Percentiles rank a stretch among this genome's conserved stretches.
phyloP scores from a whole-genome alignment of 805 yeast species.

The Cyberlindnera xishuangbannaensis region DNA sequence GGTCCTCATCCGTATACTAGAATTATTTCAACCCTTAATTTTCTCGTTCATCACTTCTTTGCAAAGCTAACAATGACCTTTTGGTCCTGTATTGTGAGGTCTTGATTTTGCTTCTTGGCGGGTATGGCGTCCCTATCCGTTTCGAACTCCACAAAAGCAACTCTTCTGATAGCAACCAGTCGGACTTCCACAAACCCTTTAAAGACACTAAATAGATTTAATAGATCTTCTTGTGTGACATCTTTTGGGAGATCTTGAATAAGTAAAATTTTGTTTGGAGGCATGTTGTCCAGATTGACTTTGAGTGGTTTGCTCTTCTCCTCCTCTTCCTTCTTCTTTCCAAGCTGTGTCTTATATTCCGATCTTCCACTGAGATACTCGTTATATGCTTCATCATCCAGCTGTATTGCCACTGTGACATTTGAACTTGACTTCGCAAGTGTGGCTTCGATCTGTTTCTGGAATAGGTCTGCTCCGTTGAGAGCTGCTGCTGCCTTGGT shows the following conservation, averaged over 20 bases:
- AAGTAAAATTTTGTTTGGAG: constrained; percentile 67
- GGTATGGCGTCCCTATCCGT: constrained; percentile 44
- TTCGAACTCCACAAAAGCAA: constrained; percentile 80
- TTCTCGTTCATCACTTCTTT: constrained; percentile 17
- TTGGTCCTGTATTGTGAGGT: constrained; percentile 14
- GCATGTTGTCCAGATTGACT: constrained; percentile 29
- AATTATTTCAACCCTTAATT: not conserved
- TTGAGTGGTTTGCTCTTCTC: constrained; percentile 9
- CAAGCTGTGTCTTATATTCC: constrained; percentile 13
- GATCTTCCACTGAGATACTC: constrained; percentile 18
- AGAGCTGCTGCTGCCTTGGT: constrained; percentile 20
- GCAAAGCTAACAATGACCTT: constrained; percentile 9
- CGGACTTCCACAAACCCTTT: constrained; percentile 66
- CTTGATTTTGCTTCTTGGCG: constrained; percentile 27
- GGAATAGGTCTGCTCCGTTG: constrained; percentile 18
- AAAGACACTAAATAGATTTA: constrained; percentile 39
- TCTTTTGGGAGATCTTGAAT: constrained; percentile 56
- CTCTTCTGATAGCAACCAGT: constrained; percentile 55
- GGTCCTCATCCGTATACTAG: not conserved
- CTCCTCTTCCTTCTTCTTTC: constrained; percentile 14
- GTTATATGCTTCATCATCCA: constrained; percentile 11
- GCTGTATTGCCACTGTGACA: constrained; percentile 12
- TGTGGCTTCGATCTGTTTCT: constrained; percentile 17
- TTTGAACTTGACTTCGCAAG: constrained; percentile 26
- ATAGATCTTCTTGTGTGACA: constrained; percentile 35